These are phyloP conservation scores for Botrytis elliptica DNA, from an alignment of 2,329 filamentous ascomycete genomes.

Conservation along the genomic window DNA sequence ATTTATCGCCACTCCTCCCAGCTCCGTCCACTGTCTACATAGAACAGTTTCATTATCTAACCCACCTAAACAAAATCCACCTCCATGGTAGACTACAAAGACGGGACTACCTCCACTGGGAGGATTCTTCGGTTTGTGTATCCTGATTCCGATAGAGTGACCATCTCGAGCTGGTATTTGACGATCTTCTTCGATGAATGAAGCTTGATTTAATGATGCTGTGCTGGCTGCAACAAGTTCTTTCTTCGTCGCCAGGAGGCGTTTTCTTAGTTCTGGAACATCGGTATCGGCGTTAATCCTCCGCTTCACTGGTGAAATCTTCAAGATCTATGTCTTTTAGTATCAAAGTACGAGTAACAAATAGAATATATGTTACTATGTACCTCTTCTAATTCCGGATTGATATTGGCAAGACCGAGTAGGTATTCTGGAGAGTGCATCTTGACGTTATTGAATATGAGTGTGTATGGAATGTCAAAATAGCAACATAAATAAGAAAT, in stretches of 20 bases:
- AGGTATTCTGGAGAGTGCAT: slow-evolving; percentile 18
- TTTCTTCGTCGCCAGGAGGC: neutral
- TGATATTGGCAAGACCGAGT: slow-evolving; percentile 25
- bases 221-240: neutral
- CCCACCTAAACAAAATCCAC: slow-evolving; percentile 40
- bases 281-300: neutral
- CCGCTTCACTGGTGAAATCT: neutral
- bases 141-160: slow-evolving; percentile 27
- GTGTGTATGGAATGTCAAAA: neutral
- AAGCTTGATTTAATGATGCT: neutral
- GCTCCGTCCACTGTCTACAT: slow-evolving; percentile 38
- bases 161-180: slow-evolving; percentile 33
- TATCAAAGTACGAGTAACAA: neutral
- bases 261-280: neutral
- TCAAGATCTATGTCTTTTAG: neutral
- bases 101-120: slow-evolving; percentile 34
- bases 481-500: neutral
- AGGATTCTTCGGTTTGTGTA: slow-evolving; percentile 28
- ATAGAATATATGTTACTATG: neutral
- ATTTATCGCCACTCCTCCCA: slow-evolving; percentile 45
- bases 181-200: slow-evolving; percentile 30
- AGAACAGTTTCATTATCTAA: slow-evolving; percentile 39
- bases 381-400: slow-evolving; percentile 29
- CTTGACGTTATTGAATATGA: neutral
- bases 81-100: slow-evolving; percentile 42